A percentile compares a stretch with the other conserved stretches of the same genome.
Conservation (phyloP, 2,329 filamentous ascomycete genomes). For the Cytospora paraplurivora region DNA sequence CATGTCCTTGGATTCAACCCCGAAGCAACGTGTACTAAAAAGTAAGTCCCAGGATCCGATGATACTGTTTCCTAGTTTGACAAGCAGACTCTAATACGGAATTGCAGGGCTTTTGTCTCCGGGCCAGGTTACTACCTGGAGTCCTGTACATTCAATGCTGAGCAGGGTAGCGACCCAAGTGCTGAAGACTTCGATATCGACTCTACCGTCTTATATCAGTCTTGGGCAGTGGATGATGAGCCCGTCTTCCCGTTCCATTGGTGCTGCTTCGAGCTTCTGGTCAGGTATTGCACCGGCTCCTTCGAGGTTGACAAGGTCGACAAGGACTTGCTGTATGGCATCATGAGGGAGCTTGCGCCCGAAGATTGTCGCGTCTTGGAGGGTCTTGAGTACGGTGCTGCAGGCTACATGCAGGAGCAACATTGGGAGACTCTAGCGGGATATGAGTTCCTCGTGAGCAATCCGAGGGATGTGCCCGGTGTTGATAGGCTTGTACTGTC, state of each 20-base stretch:
- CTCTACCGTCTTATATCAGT: neutral
- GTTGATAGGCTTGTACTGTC: neutral
- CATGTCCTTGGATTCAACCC: conserved; percentile 2
- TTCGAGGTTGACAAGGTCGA: conserved; percentile 2
- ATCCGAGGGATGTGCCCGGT: neutral
- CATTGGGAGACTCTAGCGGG: neutral
- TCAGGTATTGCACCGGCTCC: neutral
- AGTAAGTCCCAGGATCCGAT: neutral
- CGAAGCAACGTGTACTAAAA: neutral
- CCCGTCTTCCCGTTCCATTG: conserved; percentile 17
- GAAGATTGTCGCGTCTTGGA: neutral
- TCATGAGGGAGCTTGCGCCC: conserved; percentile 3
- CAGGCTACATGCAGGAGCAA: neutral
- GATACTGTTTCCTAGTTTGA: neutral
- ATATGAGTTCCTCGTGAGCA: conserved; percentile 13
- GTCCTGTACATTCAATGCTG: neutral
- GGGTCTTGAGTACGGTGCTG: neutral
- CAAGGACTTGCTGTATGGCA: conserved; percentile 15
- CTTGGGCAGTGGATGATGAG: neutral
- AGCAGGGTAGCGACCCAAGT: conserved; percentile 9
- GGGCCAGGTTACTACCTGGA: neutral
- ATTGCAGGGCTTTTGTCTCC: conserved; percentile 3
- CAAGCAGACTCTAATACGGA: too few relatives aligned
- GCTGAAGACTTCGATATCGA: neutral
- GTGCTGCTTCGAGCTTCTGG: conserved; percentile 17